Evolutionary conservation across 805 yeast species (phyloP), one percentile per base, ranked within the genome.

Genomic region (Teunomyces funiuensis): DNA sequence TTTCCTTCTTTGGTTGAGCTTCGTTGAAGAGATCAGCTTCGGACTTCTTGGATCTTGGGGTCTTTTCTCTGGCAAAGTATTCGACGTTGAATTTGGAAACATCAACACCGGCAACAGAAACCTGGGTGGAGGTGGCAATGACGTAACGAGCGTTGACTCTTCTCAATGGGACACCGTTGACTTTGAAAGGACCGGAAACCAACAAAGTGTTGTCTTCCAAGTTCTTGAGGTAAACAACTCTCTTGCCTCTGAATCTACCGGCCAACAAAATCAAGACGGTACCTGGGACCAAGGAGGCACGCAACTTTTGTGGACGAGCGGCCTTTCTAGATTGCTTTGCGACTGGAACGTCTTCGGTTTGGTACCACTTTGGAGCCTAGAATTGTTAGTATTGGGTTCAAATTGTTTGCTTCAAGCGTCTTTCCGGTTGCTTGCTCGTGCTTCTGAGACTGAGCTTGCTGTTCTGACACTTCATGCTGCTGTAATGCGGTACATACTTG

Each of bases 181-280:
- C 88, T 83, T 93, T 91, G 96, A 91, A 93, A 65, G 99, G 99
- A 72, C 99, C 99, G 50, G 97, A 77, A 53, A 91, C 96, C 69
- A 91, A 85, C 65, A 91, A 79, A 55, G 97, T 91, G 88, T 88
- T 88, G 83, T 93, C 98, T 78, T 89, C 96, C 69, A 93, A 82
- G 74, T 85, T 77, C 85, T 91, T 91, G 73, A 91, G 84, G 85
- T 85, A 86, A 56, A 91, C 98, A 63, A 93, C 99, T 80, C 98
- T 90, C 88, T 91, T 93, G 74, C 99, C 99, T 78, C 99, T 88
- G 95, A 89, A 91, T 77, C 97, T 88, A 72, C 99, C 99, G 65
- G 98, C 97, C 71, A 91, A 83, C 73, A 91, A 78, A 74, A 91
- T 91, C 71, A 93, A 80, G 60, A 91, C 97, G 67, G 97, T 86